phyloP scores from a whole-genome alignment of 108 stramenopile genomes.

The Cyclotella atomus region DNA sequence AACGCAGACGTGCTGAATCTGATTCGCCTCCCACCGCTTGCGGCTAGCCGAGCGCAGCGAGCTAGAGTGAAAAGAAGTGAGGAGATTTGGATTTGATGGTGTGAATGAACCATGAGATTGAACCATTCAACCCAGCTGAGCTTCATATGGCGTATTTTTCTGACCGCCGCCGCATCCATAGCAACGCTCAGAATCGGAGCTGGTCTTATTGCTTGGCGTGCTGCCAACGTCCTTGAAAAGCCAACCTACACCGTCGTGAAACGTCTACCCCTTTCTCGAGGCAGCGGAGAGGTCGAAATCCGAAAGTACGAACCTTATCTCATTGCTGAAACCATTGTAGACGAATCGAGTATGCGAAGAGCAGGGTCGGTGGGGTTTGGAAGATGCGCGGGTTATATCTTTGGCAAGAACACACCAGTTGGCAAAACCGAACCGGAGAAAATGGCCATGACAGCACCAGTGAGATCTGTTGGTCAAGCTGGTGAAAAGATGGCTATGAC shows the following conservation, averaged over 20 bases:
- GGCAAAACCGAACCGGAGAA: slow-evolving; percentile 26
- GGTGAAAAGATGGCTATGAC: slow-evolving; percentile 72
- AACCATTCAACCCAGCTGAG: background rate
- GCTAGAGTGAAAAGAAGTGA: too few species aligned
- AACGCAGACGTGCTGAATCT: too few species aligned
- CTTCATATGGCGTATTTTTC: slow-evolving; percentile 11
- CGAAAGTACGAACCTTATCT: slow-evolving; percentile 69
- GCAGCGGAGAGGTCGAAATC: slow-evolving; percentile 50
- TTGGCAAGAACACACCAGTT: slow-evolving; percentile 59
- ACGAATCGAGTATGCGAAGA: slow-evolving; percentile 50
- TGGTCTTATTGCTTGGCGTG: slow-evolving; percentile 55
- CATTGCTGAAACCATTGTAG: slow-evolving; percentile 64
- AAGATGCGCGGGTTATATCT: slow-evolving; percentile 66
- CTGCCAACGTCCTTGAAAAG: slow-evolving; percentile 56
- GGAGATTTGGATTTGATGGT: too few species aligned
- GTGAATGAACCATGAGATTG: too few species aligned
- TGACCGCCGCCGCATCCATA: slow-evolving; percentile 27
- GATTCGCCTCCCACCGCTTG: too few species aligned
- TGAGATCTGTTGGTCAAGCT: slow-evolving; percentile 35
- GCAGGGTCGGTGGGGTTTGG: slow-evolving; percentile 52
- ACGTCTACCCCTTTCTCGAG: slow-evolving; percentile 25
- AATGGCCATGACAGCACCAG: slow-evolving; percentile 68
- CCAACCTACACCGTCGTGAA: slow-evolving; percentile 57
- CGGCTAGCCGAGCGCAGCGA: too few species aligned
- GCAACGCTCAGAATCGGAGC: slow-evolving; percentile 46